Conservation (phyloP, 2,329 filamentous ascomycete genomes). For the Fusarium brevicatenulatum region DNA sequence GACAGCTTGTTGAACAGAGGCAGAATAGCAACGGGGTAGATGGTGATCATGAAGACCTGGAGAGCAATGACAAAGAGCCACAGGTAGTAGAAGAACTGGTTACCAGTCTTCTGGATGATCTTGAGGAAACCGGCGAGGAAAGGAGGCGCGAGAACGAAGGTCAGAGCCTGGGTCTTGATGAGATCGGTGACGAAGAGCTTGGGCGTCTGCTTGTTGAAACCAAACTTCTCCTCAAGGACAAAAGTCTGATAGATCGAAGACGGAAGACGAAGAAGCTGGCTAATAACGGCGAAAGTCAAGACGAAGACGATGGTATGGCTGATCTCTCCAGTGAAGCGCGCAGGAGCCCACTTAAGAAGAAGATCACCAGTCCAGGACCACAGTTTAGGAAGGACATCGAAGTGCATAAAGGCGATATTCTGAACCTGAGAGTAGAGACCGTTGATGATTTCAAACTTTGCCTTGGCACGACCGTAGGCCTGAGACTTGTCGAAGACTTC, state of each 20-base stretch:
- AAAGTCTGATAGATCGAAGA: constrained; percentile 93
- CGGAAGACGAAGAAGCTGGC: constrained; percentile 82
- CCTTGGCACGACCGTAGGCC: constrained; percentile 95
- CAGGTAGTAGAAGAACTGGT: constrained; percentile 96
- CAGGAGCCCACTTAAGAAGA: constrained; percentile 78
- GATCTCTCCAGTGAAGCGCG: constrained; percentile 88
- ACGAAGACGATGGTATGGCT: constrained; percentile 93
- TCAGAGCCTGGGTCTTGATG: constrained; percentile 88
- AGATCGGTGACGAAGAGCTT: constrained; percentile 89
- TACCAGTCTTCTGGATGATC: constrained; percentile 94
- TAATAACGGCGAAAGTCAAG: constrained; percentile 84
- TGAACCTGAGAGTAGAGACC: constrained; percentile 88
- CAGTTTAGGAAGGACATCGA: constrained; percentile 88
- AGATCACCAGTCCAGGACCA: constrained; percentile 84
- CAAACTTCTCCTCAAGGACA: constrained; percentile 94
- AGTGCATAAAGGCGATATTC: constrained; percentile 89
- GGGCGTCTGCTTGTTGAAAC: constrained; percentile 98
- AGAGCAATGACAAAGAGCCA: constrained; percentile 92
- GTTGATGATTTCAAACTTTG: constrained; percentile 84
- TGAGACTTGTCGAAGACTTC: constrained; percentile 95
- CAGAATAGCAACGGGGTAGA: constrained; percentile 93
- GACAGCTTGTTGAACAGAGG: constrained; percentile 99
- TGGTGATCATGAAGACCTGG: constrained; percentile 93
- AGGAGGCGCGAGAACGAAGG: constrained; percentile 82
- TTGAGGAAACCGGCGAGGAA: constrained; percentile 91